Percentiles rank a stretch among this genome's conserved stretches.
Conservation (phyloP, 495 filamentous ascomycete genomes). For the Pyrenula aspistea region DNA sequence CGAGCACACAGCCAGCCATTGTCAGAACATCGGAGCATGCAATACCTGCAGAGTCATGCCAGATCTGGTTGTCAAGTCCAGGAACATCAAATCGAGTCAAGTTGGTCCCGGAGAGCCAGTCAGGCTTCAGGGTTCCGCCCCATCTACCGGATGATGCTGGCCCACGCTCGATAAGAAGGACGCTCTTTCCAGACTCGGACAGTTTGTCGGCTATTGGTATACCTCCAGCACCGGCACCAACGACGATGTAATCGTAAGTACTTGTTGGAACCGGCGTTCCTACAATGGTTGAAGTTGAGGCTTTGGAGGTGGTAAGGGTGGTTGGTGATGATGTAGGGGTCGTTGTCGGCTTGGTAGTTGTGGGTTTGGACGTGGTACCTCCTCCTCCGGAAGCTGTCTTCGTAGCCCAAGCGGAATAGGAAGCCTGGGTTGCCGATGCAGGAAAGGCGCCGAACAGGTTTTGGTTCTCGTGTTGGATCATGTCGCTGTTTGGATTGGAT, state of each 20-base stretch:
- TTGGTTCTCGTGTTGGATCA: not conserved
- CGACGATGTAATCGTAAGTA: slow-evolving; percentile 54
- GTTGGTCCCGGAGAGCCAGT: slow-evolving; percentile 47
- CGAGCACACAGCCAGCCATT: slow-evolving; percentile 61
- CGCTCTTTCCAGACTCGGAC: slow-evolving; percentile 47
- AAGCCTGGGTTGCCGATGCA: slow-evolving; percentile 24
- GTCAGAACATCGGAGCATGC: slow-evolving; percentile 54
- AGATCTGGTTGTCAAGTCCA: slow-evolving; percentile 61
- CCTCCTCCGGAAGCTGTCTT: slow-evolving; percentile 18
- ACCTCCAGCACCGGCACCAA: slow-evolving; percentile 54
- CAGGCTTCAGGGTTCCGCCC: slow-evolving; percentile 25
- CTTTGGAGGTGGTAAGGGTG: slow-evolving; percentile 9
- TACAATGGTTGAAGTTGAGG: slow-evolving; percentile 20
- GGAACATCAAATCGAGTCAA: slow-evolving; percentile 62
- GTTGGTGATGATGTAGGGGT: slow-evolving; percentile 3
- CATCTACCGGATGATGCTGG: not conserved
- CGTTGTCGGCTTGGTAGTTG: slow-evolving; percentile 19
- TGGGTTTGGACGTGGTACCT: slow-evolving; percentile 15
- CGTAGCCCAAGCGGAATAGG: slow-evolving; percentile 37
- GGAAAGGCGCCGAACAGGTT: slow-evolving; percentile 25
- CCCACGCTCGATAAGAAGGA: slow-evolving; percentile 41
- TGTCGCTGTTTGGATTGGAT: not conserved
- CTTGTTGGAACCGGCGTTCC: slow-evolving; percentile 29
- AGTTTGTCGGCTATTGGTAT: slow-evolving; percentile 54
- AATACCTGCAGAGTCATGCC: slow-evolving; percentile 45